Evolutionary conservation across 2,329 filamentous ascomycete species (phyloP).

Genomic region (Diaporthe nobilis): DNA sequence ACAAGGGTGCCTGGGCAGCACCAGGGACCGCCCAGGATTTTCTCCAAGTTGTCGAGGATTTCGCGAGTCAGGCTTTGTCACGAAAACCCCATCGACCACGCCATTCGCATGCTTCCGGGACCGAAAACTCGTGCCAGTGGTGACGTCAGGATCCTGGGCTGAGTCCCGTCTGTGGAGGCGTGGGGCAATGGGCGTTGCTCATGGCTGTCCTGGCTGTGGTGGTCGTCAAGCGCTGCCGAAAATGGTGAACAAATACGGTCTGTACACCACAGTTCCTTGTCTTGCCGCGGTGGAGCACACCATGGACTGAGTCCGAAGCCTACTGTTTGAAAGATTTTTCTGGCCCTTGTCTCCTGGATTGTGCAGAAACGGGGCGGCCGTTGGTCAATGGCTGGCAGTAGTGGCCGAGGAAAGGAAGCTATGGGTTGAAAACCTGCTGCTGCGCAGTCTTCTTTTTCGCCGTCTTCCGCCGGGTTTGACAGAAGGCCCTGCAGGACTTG

Average conservation of each 20-base stretch:
- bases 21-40: background rate
- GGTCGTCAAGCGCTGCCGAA: background rate
- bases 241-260: background rate
- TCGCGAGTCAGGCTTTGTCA: constrained; percentile 32
- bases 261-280: constrained; percentile 7
- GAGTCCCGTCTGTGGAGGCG: constrained; percentile 21
- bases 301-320: constrained; percentile 30
- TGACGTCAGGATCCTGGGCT: constrained; percentile 29
- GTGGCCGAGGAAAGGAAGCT: constrained; percentile 4
- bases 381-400: background rate
- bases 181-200: background rate
- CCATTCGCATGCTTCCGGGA: constrained; percentile 24
- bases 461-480: constrained; percentile 16
- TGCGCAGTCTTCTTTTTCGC: background rate
- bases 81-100: constrained; percentile 32
- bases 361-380: constrained; percentile 16
- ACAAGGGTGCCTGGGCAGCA: constrained; percentile 12
- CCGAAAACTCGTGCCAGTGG: constrained; percentile 2
- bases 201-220: background rate
- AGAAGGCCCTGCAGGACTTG: background rate
- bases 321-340: constrained; percentile 26
- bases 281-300: constrained; percentile 16
- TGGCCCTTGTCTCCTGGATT: constrained; percentile 25
- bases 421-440: background rate
- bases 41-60: constrained; percentile 3